Evolutionary conservation across 208 protist genomes (phyloP), one percentile per base, ranked within the genome.

Genomic region (Borovskyia barvae): DNA sequence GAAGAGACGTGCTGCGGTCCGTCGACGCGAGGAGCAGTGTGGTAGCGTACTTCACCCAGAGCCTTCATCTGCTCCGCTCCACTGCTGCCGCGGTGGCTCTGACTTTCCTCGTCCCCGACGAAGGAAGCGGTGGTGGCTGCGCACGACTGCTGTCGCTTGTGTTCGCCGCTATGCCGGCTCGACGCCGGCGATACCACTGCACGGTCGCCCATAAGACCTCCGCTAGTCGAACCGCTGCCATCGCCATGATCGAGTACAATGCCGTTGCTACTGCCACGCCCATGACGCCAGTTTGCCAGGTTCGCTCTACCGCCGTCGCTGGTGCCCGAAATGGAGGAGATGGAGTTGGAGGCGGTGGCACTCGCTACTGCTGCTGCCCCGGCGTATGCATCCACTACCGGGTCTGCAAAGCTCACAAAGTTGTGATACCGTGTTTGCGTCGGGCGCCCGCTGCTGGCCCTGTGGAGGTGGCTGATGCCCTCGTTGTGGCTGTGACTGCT

Each of bases 401-500:
- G 33, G 15, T 67, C 53, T 8, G 46, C 30, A 29, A 73, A 67
- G 32, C 56, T 61, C 29, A 49, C 52, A 26, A 57, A 70, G 50
- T 73, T 71, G 51, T 19, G 60, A 62, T 67, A 71, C 2, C 58
- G 64, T 19, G 48, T 19, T 5, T 57, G 43, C 2, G 26, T 15
- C 19, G 54, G 45, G 15, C 15, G 1, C 26, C 25, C 39, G 47
- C 58, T 39, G 35, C 24, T 36, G 25, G 12, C 49, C 47, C 37
- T 46, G 56, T 17, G 8, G 25, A 22, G 22, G 9, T 12, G 36
- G 43, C 14, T 42, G 11, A 20, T 24, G 9, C 33, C 33, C 9
- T 8, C 33, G 33, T 39, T 39, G 33, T 39, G 29, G 9, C 14
- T 63, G 41, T n/a, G 17, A n/a, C 24, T 17, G 11, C 42, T 48